Evolutionary conservation across 2,329 filamentous ascomycete species (phyloP), one percentile per base, ranked within the genome.

Genomic region (Ramichloridium luteum): DNA sequence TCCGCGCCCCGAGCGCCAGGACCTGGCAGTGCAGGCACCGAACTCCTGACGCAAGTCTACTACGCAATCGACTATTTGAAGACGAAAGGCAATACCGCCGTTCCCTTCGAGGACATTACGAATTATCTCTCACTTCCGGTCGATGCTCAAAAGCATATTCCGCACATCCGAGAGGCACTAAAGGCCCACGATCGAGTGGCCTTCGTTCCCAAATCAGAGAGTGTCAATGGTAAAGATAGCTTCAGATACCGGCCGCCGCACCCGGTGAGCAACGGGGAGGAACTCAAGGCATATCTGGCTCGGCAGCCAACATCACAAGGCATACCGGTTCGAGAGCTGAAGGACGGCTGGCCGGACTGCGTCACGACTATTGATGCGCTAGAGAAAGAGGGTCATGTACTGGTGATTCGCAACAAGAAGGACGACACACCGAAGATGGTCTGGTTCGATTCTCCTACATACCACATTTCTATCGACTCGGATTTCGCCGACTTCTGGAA

Each of bases 321-420:
- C 9, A 72, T 96, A 33, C 70, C 69, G 22, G 83, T 96, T 40
- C 85, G 84, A 55, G 85, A 94, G 48, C 70, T 98, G 39, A 93
- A 93, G 59, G 90, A 98, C 54, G 90, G 90, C 41, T 98, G 90
- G 90, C 76, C 79, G 14, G 77, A 79, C 47, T 92, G 84, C 50
- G 76, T 86, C 38, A 72, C 78, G 13, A 72, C 80, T 6, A 80
- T 98, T 53, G 72, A 80, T 40, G 67, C 72, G 45, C 68, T 98
- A 31, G 88, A 94, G 62, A 60, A 60, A 25, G 72, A 81, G 53
- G 78, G 86, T 50, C 78, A 79, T 56, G 68, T 96, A 27, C 68
- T 96, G 20, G 83, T 94, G 4, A 80, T 83, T 13, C 74, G 86
- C 39, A 86, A 86, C 34, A 92, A 90, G 61, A 96, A 96, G 63